Base-by-base conservation (phyloP, 2,329 filamentous ascomycete genomes). In the Penicillium sp. region DNA sequence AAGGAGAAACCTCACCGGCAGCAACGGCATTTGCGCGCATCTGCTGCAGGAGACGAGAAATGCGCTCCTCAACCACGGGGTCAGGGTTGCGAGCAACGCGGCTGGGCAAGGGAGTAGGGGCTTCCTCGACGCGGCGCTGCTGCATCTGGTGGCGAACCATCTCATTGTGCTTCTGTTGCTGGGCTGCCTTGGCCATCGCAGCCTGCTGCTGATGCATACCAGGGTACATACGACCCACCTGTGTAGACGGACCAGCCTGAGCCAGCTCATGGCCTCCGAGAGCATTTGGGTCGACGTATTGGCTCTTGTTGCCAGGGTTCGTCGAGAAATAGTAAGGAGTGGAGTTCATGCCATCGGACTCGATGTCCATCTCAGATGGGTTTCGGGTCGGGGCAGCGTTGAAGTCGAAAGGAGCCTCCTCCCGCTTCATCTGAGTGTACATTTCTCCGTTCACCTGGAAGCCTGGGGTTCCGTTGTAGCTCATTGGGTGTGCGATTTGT, bases 151-250 rank as follows among this genome's bases (percentile, higher is more conserved):
- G 86, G 59, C 81, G 80, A 59, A 83, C 80, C 68, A 86, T 78
- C 64, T 82, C 77, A 57, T 87, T 83, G 67, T 88, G 84, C 57
- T 77, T 74, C 71, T 86, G 85, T 72, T 90, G 87, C 69, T 90
- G 87, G 26, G 84, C 84, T 66, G 87, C 87, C 78, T 90, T 90
- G 60, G 87, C 88, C 67, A 91, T 79, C 57, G 90, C 90, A 49
- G 91, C 92, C 76, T 89, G 86, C 72, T 93, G 91, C 69, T 92
- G 91, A 78, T 98, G 93, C 84, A 96, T 95, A 52, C 93, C 93
- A 13, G 93, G 93, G 81, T 91, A 97, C 65, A 96, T 87, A 63
- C 92, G 87, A 63, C 90, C 89, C 52, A 87, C 82, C 35, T 83
- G 79, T 59, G 84, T 57, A 79, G 78, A 48, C 76, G 82, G 71